phyloP scores from a whole-genome alignment of 2,329 filamentous ascomycete genomes.

The Epicoccum nigrum region DNA sequence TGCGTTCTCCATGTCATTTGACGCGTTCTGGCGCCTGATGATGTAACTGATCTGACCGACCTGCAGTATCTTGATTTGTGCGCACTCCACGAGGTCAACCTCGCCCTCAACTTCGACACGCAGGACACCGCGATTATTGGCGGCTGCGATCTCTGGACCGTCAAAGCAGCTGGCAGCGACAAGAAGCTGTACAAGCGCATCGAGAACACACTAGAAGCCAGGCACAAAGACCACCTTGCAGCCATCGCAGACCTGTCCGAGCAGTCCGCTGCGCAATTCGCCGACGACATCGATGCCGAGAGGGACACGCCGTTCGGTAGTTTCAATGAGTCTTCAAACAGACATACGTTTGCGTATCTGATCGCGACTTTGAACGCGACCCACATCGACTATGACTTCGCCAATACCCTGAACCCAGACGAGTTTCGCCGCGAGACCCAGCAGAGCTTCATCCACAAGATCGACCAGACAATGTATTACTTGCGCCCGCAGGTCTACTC shows the following conservation, averaged over 20 bases:
- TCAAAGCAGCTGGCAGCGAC: slow-evolving; percentile 91
- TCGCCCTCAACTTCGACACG: slow-evolving; percentile 94
- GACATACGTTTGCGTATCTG: slow-evolving; percentile 91
- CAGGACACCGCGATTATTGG: slow-evolving; percentile 90
- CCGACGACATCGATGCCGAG: slow-evolving; percentile 72
- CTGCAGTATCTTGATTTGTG: slow-evolving; percentile 85
- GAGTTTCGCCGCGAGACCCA: slow-evolving; percentile 89
- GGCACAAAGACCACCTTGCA: slow-evolving; percentile 86
- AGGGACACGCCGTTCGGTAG: slow-evolving; percentile 91
- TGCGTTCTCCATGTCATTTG: slow-evolving; percentile 30
- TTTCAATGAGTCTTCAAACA: slow-evolving; percentile 83
- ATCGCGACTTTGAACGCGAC: slow-evolving; percentile 97
- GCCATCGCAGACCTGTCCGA: slow-evolving; percentile 87
- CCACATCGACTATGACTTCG: slow-evolving; percentile 97
- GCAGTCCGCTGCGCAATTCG: slow-evolving; percentile 74
- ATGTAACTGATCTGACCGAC: slow-evolving; percentile 37
- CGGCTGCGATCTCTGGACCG: slow-evolving; percentile 95
- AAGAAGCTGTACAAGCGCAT: slow-evolving; percentile 98
- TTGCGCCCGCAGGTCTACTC: slow-evolving; percentile 68
- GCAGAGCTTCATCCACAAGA: slow-evolving; percentile 79
- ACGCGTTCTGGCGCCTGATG: slow-evolving; percentile 18
- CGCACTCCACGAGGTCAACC: slow-evolving; percentile 89
- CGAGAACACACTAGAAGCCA: slow-evolving; percentile 85
- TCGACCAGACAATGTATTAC: slow-evolving; percentile 86
- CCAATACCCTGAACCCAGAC: slow-evolving; percentile 82